A percentile compares a stretch with the other conserved stretches of the same genome.
phyloP scores from a whole-genome alignment of 495 filamentous ascomycete genomes.

The Neurospora sp. region DNA sequence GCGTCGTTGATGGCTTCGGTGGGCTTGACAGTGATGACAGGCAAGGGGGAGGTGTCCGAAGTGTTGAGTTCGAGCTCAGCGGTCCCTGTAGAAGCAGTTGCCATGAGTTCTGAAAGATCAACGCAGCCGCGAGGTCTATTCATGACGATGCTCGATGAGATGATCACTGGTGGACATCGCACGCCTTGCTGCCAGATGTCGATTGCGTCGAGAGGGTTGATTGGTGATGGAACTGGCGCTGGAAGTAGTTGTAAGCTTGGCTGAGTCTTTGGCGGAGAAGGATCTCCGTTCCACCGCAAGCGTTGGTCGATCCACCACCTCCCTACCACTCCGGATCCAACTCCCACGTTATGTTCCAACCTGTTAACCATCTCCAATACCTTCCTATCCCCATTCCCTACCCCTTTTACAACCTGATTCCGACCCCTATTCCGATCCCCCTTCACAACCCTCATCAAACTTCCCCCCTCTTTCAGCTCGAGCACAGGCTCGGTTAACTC shows the following conservation, averaged over 20 bases:
- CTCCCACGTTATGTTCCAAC: not conserved
- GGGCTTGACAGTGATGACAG: too few relatives aligned
- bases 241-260: too few relatives aligned
- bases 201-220: not conserved
- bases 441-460: not conserved
- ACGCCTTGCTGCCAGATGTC: not conserved
- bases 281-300: too few relatives aligned
- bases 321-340: not conserved
- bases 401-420: too few relatives aligned
- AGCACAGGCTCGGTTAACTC: constrained; percentile 1
- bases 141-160: not conserved
- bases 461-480: not conserved
- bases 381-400: not conserved
- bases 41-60: too few relatives aligned
- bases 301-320: too few relatives aligned
- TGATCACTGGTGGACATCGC: not conserved
- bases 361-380: not conserved
- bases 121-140: not conserved
- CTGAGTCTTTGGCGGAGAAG: too few relatives aligned
- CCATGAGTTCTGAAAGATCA: not conserved
- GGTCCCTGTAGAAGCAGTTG: too few relatives aligned
- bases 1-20: constrained; percentile 1
- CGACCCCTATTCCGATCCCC: not conserved
- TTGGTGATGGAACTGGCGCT: too few relatives aligned
- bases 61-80: too few relatives aligned